Evolutionary conservation across 2,329 filamentous ascomycete species (phyloP), one percentile per base, ranked within the genome.

Genomic region (Beauveria sp.): DNA sequence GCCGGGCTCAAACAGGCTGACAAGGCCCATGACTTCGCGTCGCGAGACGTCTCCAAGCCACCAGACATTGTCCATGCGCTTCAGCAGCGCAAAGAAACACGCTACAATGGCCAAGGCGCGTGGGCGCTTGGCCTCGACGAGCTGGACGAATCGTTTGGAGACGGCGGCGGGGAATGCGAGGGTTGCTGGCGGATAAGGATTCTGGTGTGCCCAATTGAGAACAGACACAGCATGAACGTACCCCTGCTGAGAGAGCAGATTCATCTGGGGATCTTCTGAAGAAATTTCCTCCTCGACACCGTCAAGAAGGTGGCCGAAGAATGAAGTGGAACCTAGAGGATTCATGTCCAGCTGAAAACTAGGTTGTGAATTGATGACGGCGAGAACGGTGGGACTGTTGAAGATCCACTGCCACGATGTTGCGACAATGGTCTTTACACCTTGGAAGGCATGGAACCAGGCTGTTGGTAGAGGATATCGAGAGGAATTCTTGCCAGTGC

Each of bases 11-110:
- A 86, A 86, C 42, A 85, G 72, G 42, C 79, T 80, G 22, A 85
- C 79, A 26, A 89, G 79, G 22, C 87, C 86, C 69, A 84, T 81
- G 18, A 90, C 83, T 67, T 90, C 84, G 61, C 84, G 81, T 18
- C 82, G 80, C 8, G 86, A 82, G 67, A 88, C 86, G 45, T 87
- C 86, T 22, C 85, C 80, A 31, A 90, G 75, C 88, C 88, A 91
- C 88, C 88, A 91, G 18, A 86, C 76, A 18, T 77, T 72, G 64
- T 87, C 82, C 64, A 88, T 76, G 40, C 80, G 80, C 68, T 86
- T 86, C 52, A 89, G 76, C 43, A 88, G 74, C 31, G 84, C 86
- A 67, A 88, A 88, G 70, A 88, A 89, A 70, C 83, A 86, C 7
- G 85, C 86, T 1, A 88, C 78, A 42, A 88, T 84, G 38, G 82